phyloP scores from a whole-genome alignment of 768 basidiomycete species.

The Austroboletus festivus region DNA sequence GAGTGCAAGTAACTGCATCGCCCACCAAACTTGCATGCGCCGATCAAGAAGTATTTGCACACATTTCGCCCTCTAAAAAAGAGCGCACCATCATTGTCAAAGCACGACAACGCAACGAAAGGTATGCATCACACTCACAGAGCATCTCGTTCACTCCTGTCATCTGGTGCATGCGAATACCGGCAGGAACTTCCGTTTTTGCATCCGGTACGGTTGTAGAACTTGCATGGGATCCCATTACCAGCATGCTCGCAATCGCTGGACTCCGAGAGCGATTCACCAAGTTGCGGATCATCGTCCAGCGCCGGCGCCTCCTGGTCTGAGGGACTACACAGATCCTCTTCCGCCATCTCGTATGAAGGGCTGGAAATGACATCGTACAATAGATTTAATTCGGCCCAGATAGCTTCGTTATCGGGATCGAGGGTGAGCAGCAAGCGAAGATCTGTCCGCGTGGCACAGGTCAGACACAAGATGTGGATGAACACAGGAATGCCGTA shows the following conservation, averaged over 20 bases:
- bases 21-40: slow-evolving; percentile 34
- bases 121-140: slow-evolving; percentile 47
- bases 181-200: slow-evolving; percentile 36
- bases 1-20: slow-evolving; percentile 48
- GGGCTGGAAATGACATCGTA: background rate
- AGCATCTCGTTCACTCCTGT: slow-evolving; percentile 49
- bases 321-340: background rate
- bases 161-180: slow-evolving; percentile 51
- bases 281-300: slow-evolving; percentile 29
- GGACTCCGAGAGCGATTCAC: slow-evolving; percentile 45
- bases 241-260: slow-evolving; percentile 50
- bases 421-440: slow-evolving; percentile 23
- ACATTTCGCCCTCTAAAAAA: slow-evolving; percentile 47
- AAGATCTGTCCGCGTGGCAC: slow-evolving; percentile 20
- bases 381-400: background rate
- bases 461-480: background rate
- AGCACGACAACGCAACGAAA: background rate
- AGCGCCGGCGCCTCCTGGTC: slow-evolving; percentile 15
- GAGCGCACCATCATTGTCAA: background rate
- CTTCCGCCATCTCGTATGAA: background rate
- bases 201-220: slow-evolving; percentile 54
- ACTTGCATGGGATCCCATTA: slow-evolving; percentile 48
- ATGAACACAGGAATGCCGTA: slow-evolving; percentile 2
- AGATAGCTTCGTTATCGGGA: slow-evolving; percentile 11
- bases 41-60: slow-evolving; percentile 39